Percentiles rank a stretch among this genome's conserved stretches.
Conservation (phyloP, 306 rosid species). For the Arachis hypogaea region DNA sequence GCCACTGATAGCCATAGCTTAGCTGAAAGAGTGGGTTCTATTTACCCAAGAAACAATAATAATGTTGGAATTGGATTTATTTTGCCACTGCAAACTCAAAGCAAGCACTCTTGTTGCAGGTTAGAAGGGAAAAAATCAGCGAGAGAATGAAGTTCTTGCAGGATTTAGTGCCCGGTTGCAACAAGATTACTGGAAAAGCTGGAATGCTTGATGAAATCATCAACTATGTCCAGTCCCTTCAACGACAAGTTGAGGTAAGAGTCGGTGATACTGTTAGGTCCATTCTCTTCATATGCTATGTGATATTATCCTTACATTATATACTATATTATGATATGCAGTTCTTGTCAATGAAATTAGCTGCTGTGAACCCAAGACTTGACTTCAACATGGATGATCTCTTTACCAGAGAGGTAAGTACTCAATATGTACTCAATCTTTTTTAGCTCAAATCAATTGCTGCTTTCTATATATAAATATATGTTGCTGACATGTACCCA, state of each 20-base stretch:
- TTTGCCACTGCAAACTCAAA: background rate
- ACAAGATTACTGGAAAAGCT: conserved; percentile 94
- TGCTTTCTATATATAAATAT: background rate
- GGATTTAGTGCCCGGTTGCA: conserved; percentile 97
- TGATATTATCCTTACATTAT: no score
- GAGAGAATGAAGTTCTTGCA: conserved; percentile 96
- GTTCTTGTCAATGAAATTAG: conserved; percentile 98
- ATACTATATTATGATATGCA: conserved; percentile 43
- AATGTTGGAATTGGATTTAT: background rate
- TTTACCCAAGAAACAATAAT: no score
- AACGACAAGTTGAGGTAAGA: conserved; percentile 85
- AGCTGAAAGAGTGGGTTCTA: conserved; percentile 85
- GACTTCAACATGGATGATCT: conserved; percentile 75
- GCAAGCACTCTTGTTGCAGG: conserved; percentile 46
- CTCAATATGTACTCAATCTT: background rate
- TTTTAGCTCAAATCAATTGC: background rate
- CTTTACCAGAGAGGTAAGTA: conserved; percentile 72
- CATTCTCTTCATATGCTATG: no score
- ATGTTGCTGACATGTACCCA: conserved; percentile 21
- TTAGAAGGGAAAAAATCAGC: conserved; percentile 91
- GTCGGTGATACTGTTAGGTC: background rate
- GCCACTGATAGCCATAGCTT: conserved; percentile 98
- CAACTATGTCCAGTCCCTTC: conserved; percentile 96
- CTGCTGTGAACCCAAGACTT: conserved; percentile 76
- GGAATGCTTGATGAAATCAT: conserved; percentile 99